Evolutionary conservation across 345 rosid species (phyloP).

Genomic region (Geranium brycei): DNA sequence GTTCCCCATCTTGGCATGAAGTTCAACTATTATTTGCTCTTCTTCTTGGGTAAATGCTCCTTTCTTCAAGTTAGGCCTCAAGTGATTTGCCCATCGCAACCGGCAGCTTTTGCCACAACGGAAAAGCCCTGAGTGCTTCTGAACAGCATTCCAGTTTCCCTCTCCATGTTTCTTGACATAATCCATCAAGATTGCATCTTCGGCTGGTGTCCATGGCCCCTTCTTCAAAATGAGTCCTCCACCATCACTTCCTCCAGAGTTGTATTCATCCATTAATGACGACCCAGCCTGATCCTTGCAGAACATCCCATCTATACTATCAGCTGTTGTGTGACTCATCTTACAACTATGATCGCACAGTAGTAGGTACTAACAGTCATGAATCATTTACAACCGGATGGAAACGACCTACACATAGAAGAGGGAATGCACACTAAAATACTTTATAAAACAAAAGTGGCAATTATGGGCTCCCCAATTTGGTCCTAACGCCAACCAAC

Average conservation of each 20-base stretch:
- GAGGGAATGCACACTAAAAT: not conserved
- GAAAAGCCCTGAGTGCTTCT: slow-evolving; percentile 67
- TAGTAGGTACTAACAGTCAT: slow-evolving; percentile 20
- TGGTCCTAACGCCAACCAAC: too few relatives aligned
- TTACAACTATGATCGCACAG: slow-evolving; percentile 24
- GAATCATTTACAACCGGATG: slow-evolving; percentile 24
- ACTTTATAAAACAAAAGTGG: too few relatives aligned
- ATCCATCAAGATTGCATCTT: slow-evolving; percentile 75
- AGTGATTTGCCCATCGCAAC: slow-evolving; percentile 92
- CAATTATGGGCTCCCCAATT: too few relatives aligned
- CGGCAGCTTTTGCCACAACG: slow-evolving; percentile 99
- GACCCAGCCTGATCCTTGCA: slow-evolving; percentile 44
- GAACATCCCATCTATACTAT: slow-evolving; percentile 47
- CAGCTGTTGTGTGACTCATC: slow-evolving; percentile 54
- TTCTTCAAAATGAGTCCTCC: slow-evolving; percentile 49
- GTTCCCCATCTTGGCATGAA: slow-evolving; percentile 93
- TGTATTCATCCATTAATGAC: slow-evolving; percentile 35
- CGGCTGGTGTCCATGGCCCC: slow-evolving; percentile 97
- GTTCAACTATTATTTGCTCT: slow-evolving; percentile 75
- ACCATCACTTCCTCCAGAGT: slow-evolving; percentile 26
- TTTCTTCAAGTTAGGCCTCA: slow-evolving; percentile 95
- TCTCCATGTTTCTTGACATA: slow-evolving; percentile 94
- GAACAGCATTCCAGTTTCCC: slow-evolving; percentile 96
- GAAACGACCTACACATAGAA: not conserved
- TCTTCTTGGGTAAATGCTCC: slow-evolving; percentile 89